A percentile compares a stretch with the other conserved stretches of the same genome.
These are phyloP conservation scores for Sclerotinia glacialis DNA, from an alignment of 2,329 filamentous ascomycete genomes.

Conservation along the genomic window DNA sequence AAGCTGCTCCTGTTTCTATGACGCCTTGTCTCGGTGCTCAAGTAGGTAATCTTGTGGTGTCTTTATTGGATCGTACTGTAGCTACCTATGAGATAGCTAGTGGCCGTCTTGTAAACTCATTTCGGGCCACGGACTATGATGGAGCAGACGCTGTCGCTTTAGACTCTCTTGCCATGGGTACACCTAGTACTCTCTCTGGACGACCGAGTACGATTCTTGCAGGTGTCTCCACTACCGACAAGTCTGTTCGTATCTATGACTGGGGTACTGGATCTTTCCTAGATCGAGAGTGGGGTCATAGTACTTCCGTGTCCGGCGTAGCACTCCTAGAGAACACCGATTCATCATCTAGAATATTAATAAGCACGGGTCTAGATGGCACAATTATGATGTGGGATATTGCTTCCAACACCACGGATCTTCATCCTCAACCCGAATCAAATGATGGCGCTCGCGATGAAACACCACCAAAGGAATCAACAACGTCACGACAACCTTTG, in stretches of 20 bases:
- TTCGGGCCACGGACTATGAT: constrained; percentile 80
- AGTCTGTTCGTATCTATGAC: constrained; percentile 90
- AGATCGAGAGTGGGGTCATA: constrained; percentile 91
- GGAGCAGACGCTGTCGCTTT: constrained; percentile 79
- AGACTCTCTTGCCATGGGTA: constrained; percentile 69
- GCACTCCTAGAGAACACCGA: constrained; percentile 61
- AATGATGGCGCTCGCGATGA: constrained; percentile 24
- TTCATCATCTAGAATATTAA: constrained; percentile 55
- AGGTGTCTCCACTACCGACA: constrained; percentile 91
- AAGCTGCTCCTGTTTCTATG: constrained; percentile 85
- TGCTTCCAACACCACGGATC: constrained; percentile 30
- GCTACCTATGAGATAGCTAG: constrained; percentile 62
- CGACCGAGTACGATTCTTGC: constrained; percentile 61
- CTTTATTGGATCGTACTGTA: constrained; percentile 58
- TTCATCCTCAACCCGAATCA: constrained; percentile 29
- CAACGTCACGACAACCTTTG: constrained; percentile 67
- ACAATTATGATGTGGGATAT: constrained; percentile 73
- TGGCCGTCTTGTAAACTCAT: constrained; percentile 67
- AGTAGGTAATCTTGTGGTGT: constrained; percentile 54
- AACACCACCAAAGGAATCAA: constrained; percentile 46
- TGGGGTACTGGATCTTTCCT: constrained; percentile 71
- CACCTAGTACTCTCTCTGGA: constrained; percentile 53
- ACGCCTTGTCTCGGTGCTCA: constrained; percentile 59
- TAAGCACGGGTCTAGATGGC: constrained; percentile 76
- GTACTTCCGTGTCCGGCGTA: constrained; percentile 86